A percentile compares a stretch with the other conserved stretches of the same genome.
These are phyloP conservation scores for Talaromyces proteolyticus DNA, from an alignment of 495 filamentous ascomycete genomes.

Conservation along the genomic window DNA sequence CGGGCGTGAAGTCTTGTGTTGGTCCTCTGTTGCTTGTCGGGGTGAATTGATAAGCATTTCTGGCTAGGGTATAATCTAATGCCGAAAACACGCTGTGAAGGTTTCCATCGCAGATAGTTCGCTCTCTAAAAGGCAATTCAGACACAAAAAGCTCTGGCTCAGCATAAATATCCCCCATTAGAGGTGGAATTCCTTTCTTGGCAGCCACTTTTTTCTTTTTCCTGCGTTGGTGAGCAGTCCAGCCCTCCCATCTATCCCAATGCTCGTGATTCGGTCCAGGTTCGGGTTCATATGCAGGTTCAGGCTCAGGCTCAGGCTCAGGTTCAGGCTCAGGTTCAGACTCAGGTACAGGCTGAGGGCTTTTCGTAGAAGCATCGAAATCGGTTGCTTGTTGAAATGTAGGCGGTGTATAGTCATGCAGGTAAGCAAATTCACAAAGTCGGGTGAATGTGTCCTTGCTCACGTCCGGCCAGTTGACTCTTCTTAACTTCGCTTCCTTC, in stretches of 20 bases:
- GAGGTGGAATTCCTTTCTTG: no score
- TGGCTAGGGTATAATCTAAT: conserved; percentile 26
- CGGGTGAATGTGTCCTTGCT: conserved; percentile 18
- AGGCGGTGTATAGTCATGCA: conserved; percentile 15
- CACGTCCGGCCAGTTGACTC: conserved; percentile 17
- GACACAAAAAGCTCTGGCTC: no score
- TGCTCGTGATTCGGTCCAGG: no score
- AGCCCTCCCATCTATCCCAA: no score
- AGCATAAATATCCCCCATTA: no score
- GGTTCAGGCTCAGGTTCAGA: conserved; percentile 1
- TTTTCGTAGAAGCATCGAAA: no score
- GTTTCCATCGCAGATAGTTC: conserved; percentile 15
- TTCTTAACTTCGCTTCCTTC: conserved; percentile 14
- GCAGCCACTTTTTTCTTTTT: background rate
- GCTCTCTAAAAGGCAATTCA: conserved; percentile 2
- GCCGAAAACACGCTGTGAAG: conserved; percentile 28
- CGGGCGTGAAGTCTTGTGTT: conserved; percentile 25
- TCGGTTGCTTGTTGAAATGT: background rate
- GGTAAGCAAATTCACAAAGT: conserved; percentile 23
- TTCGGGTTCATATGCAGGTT: no score
- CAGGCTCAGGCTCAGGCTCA: conserved; percentile 5
- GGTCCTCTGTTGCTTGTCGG: conserved; percentile 7
- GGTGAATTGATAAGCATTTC: background rate
- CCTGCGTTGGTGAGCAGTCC: background rate
- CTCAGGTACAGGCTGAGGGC: background rate